phyloP scores from a whole-genome alignment of 805 yeast species.

The Spathaspora passalidarum region DNA sequence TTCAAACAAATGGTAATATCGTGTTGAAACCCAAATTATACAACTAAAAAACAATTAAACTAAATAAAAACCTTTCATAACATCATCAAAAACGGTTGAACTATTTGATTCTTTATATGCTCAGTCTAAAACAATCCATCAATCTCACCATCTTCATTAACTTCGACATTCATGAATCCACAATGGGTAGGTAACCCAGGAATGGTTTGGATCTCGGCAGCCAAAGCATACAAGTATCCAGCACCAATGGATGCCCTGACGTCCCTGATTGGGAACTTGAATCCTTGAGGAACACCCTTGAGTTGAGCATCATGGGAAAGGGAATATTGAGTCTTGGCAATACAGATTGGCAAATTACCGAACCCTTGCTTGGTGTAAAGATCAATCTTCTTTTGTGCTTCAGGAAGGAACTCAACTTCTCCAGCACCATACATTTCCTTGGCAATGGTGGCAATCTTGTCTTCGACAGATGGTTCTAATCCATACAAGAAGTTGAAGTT shows the following conservation, averaged over 20 bases:
- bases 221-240: slow-evolving; percentile 79
- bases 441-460: slow-evolving; percentile 65
- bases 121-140: slow-evolving; percentile 64
- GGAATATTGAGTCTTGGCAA: slow-evolving; percentile 85
- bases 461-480: slow-evolving; percentile 59
- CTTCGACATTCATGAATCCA: slow-evolving; percentile 86
- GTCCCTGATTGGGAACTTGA: slow-evolving; percentile 78
- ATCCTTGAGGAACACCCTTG: slow-evolving; percentile 82
- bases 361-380: slow-evolving; percentile 72
- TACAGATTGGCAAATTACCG: slow-evolving; percentile 74
- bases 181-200: slow-evolving; percentile 85
- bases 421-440: slow-evolving; percentile 77
- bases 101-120: background rate
- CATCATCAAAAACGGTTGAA: slow-evolving; percentile 13
- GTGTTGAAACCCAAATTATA: slow-evolving; percentile 1
- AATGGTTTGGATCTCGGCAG: slow-evolving; percentile 83
- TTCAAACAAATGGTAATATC: background rate
- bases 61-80: background rate
- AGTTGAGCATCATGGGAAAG: slow-evolving; percentile 77
- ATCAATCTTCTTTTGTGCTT: slow-evolving; percentile 67
- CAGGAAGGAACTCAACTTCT: slow-evolving; percentile 63
- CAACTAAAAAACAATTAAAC: background rate
- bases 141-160: slow-evolving; percentile 74
- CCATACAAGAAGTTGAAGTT: slow-evolving; percentile 57
- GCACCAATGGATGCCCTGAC: slow-evolving; percentile 79